Evolutionary conservation across 352 stramenopile genomes (phyloP).

Genomic region (Globisporangium spinosum): DNA sequence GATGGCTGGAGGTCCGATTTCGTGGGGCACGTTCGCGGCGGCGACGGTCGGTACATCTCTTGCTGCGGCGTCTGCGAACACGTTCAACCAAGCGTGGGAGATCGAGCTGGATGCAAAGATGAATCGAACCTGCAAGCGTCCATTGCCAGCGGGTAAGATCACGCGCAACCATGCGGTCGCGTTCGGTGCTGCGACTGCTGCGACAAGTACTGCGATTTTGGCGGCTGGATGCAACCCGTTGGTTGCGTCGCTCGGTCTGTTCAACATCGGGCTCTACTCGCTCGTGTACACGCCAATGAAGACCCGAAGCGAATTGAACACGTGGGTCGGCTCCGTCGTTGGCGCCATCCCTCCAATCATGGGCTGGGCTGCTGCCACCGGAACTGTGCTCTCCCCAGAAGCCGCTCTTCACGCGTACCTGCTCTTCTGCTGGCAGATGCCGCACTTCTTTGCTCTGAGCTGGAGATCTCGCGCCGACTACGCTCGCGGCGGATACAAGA

Average conservation of each 20-base stretch:
- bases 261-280: constrained; percentile 98
- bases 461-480: constrained; percentile 96
- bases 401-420: constrained; percentile 76
- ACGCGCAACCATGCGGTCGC: constrained; percentile 71
- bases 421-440: constrained; percentile 99
- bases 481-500: constrained; percentile 90
- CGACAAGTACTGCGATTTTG: constrained; percentile 88
- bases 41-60: constrained; percentile 94
- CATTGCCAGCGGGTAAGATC: constrained; percentile 89
- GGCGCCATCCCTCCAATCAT: constrained; percentile 98
- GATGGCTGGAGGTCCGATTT: constrained; percentile 93
- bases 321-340: constrained; percentile 98
- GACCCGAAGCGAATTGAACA: constrained; percentile 95
- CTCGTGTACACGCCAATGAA: constrained; percentile 99
- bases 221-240: constrained; percentile 92
- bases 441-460: constrained; percentile 98
- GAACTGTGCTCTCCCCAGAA: constrained; percentile 66
- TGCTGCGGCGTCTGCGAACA: constrained; percentile 92
- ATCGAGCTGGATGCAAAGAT: constrained; percentile 93
- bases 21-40: constrained; percentile 81
- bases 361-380: constrained; percentile 96
- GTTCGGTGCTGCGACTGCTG: constrained; percentile 84
- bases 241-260: constrained; percentile 91
- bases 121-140: constrained; percentile 94
- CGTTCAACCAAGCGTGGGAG: constrained; percentile 99